Evolutionary conservation across 2,329 filamentous ascomycete genomes (phyloP).

Genomic region (Fusarium austroafricanum): DNA sequence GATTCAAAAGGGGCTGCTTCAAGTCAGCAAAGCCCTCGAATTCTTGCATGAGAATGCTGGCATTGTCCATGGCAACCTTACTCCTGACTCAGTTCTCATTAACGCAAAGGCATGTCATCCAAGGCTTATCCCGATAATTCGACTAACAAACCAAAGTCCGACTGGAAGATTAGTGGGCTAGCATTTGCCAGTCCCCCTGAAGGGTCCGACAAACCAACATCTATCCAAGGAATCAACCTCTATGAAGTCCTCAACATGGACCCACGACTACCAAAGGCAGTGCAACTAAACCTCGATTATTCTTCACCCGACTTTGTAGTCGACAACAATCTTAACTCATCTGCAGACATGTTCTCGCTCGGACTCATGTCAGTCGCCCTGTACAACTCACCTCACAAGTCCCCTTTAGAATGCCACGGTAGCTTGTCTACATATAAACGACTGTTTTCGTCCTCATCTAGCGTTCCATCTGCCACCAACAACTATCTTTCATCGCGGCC

Average conservation of each 20-base stretch:
- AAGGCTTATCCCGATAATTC: not conserved
- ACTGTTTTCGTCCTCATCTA: conserved; percentile 80
- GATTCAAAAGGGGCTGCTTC: conserved; percentile 94
- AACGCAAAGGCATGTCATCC: conserved; percentile 80
- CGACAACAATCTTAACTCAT: conserved; percentile 85
- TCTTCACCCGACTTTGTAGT: conserved; percentile 94
- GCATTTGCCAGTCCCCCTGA: conserved; percentile 87
- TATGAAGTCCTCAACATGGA: conserved; percentile 89
- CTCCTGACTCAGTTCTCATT: conserved; percentile 91
- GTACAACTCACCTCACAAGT: conserved; percentile 93
- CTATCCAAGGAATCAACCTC: conserved; percentile 82
- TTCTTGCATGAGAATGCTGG: conserved; percentile 96
- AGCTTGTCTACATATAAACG: conserved; percentile 88
- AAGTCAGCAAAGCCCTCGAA: conserved; percentile 93
- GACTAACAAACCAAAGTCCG: conserved; percentile 69
- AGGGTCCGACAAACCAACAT: conserved; percentile 77
- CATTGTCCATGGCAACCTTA: conserved; percentile 93
- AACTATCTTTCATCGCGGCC: conserved; percentile 84
- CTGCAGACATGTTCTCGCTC: conserved; percentile 93
- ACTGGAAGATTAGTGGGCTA: conserved; percentile 98
- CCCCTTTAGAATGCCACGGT: conserved; percentile 84
- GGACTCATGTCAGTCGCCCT: conserved; percentile 88
- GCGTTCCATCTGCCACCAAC: conserved; percentile 82
- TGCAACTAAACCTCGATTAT: conserved; percentile 93
- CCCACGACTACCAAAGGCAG: conserved; percentile 80